Percentiles rank a stretch among this genome's conserved stretches.
phyloP scores from a whole-genome alignment of 1,284 basidiomycete species.

The Cutaneotrichosporon cavernicola region DNA sequence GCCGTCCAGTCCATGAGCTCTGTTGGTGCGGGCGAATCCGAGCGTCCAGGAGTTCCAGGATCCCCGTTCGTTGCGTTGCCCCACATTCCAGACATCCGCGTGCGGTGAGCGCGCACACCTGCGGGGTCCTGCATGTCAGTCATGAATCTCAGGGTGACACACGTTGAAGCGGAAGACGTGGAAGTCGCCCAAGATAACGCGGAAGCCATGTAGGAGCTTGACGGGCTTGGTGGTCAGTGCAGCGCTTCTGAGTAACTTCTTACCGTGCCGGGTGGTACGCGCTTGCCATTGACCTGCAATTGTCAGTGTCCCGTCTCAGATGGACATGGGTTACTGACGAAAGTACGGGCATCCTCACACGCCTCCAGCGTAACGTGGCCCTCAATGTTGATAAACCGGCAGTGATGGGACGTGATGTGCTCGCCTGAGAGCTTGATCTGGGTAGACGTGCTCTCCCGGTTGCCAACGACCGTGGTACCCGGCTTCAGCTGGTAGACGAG shows the following conservation, averaged over 20 bases:
- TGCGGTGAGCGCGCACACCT: conserved; percentile 75
- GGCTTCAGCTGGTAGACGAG: conserved; percentile 91
- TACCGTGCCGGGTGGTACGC: conserved; percentile 71
- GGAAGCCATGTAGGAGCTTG: conserved; percentile 71
- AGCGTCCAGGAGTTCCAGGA: conserved; percentile 58
- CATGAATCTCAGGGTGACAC: not conserved
- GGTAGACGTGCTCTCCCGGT: conserved; percentile 75
- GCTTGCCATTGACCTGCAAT: conserved; percentile 82
- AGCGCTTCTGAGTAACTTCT: not conserved
- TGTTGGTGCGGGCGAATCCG: conserved; percentile 46
- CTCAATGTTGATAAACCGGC: conserved; percentile 81
- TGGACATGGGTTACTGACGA: conserved; percentile 28
- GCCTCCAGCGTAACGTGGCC: conserved; percentile 80
- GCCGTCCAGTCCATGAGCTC: conserved; percentile 89
- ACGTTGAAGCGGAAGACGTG: conserved; percentile 98
- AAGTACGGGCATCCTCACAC: conserved; percentile 73
- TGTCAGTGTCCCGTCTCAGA: not conserved
- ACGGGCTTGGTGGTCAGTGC: conserved; percentile 32
- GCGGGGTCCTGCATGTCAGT: conserved; percentile 60
- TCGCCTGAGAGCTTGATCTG: conserved; percentile 89
- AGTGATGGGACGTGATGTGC: conserved; percentile 89
- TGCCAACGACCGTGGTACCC: conserved; percentile 80
- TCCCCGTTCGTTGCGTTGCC: conserved; percentile 5
- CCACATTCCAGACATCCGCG: conserved; percentile 26
- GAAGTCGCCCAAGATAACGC: conserved; percentile 94